Evolutionary conservation across 2,329 filamentous ascomycete genomes (phyloP).

Genomic region (Cytospora chrysosperma): DNA sequence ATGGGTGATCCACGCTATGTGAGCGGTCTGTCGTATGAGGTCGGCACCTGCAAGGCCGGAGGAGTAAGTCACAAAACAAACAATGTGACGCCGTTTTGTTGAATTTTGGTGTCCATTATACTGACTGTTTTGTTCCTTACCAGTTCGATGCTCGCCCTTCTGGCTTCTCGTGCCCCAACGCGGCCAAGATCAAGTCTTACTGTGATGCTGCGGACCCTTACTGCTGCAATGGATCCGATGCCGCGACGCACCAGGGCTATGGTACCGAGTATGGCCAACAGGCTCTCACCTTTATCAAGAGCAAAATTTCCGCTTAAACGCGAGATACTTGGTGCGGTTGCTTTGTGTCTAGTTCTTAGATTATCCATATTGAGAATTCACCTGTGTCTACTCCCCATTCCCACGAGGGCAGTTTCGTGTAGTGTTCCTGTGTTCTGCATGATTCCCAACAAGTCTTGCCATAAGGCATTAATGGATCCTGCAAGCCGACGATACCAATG

Average conservation of each 20-base stretch:
- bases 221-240: slow-evolving; percentile 59
- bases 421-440: no score
- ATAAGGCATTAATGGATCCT: no score
- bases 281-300: slow-evolving; percentile 57
- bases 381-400: no score
- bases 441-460: no score
- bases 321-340: not conserved
- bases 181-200: slow-evolving; percentile 57
- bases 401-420: no score
- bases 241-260: slow-evolving; percentile 55
- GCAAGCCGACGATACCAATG: no score
- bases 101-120: no score
- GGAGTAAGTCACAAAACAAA: slow-evolving; percentile 60
- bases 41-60: slow-evolving; percentile 57
- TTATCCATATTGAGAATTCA: no score
- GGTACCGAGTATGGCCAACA: slow-evolving; percentile 54
- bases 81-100: no score
- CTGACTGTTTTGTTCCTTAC: not conserved
- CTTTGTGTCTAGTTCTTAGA: not conserved
- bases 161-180: slow-evolving; percentile 54
- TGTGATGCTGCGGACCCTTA: slow-evolving; percentile 61
- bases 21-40: slow-evolving; percentile 55
- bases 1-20: slow-evolving; percentile 61
- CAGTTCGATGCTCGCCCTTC: slow-evolving; percentile 56
- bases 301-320: slow-evolving; percentile 37